Evolutionary conservation across 169 alveolate species (phyloP).

Genomic region (Fabrea salina): DNA sequence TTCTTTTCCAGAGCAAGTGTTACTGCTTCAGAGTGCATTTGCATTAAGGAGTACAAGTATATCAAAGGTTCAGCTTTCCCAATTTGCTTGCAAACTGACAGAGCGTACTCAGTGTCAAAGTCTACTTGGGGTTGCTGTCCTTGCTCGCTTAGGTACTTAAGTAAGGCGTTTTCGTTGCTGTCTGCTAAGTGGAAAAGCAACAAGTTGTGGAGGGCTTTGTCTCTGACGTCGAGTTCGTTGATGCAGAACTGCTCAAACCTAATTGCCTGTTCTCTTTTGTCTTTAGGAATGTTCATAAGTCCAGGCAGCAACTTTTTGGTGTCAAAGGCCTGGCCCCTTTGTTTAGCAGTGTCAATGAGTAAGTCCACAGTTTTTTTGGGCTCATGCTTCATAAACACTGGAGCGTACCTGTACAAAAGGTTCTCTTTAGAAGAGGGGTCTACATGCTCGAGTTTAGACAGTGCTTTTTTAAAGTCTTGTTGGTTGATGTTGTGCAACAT

Average conservation of each 20-base stretch:
- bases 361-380: slow-evolving; percentile 1
- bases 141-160: slow-evolving; percentile 3
- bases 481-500: slow-evolving; percentile 49
- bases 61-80: not conserved
- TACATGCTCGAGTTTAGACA: slow-evolving; percentile 22
- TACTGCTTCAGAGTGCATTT: slow-evolving; percentile 25
- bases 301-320: slow-evolving; percentile 8
- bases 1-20: slow-evolving; percentile 9
- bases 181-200: slow-evolving; percentile 15
- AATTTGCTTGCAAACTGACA: slow-evolving; percentile 23
- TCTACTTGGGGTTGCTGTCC: not conserved
- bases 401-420: slow-evolving; percentile 9
- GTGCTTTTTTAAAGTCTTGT: slow-evolving; percentile 38
- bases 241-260: not conserved
- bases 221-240: not conserved
- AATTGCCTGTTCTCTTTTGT: slow-evolving; percentile 2
- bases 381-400: slow-evolving; percentile 23
- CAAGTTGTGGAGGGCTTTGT: slow-evolving; percentile 21
- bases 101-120: slow-evolving; percentile 26
- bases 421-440: not conserved
- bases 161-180: not conserved
- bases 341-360: not conserved
- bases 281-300: not conserved
- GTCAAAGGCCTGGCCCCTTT: not conserved
- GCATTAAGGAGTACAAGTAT: not conserved